Evolutionary conservation across 331 rosid species (phyloP).

Genomic region (Spiraea crenata): DNA sequence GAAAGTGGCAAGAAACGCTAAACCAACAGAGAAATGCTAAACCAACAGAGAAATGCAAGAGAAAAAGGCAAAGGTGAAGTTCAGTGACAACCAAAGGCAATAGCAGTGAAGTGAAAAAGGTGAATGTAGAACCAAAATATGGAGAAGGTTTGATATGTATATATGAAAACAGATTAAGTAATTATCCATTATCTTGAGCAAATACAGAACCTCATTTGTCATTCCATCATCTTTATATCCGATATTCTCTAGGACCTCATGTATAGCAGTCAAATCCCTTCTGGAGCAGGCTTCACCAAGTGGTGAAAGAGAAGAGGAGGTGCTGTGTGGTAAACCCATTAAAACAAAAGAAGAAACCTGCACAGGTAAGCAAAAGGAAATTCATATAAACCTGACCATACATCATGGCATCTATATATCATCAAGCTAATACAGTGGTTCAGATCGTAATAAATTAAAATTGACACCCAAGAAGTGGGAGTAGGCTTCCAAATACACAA

Average conservation of each 20-base stretch:
- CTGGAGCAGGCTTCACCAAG: conserved; percentile 88
- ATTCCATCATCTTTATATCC: conserved; percentile 84
- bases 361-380: neutral
- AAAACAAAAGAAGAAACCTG: conserved; percentile 74
- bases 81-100: neutral
- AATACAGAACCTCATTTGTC: conserved; percentile 60
- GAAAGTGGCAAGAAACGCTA: conserved; percentile 9
- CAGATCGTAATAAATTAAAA: neutral
- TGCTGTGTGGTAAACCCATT: conserved; percentile 68
- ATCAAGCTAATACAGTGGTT: neutral
- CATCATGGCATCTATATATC: neutral
- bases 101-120: neutral
- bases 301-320: conserved; percentile 57
- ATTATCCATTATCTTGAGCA: conserved; percentile 6
- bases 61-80: neutral
- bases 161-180: neutral
- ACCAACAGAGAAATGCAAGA: conserved; percentile 3
- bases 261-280: conserved; percentile 77
- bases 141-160: neutral
- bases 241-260: conserved; percentile 64
- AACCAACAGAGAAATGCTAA: no score
- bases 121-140: neutral
- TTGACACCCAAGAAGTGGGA: neutral
- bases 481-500: neutral
- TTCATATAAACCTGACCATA: neutral